Conservation (phyloP, 2,329 filamentous ascomycete species). For the Lasiodiplodia theobromae region DNA sequence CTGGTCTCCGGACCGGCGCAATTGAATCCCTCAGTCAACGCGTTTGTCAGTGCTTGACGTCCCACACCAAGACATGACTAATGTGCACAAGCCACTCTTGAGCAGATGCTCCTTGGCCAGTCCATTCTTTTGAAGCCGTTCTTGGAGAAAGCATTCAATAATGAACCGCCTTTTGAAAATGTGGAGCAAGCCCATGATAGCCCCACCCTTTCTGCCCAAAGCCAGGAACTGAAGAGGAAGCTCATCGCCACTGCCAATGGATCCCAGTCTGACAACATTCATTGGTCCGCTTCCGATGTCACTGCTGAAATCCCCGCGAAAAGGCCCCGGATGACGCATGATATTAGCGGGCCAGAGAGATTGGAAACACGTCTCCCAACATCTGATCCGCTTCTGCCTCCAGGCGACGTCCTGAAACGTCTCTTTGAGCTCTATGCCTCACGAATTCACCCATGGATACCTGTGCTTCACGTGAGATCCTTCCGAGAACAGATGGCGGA, state of each 20-base stretch:
- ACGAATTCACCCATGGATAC: constrained; percentile 46
- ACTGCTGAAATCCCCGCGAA: not conserved
- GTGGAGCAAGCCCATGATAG: not conserved
- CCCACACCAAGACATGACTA: not conserved
- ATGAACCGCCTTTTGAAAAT: constrained; percentile 28
- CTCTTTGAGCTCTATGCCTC: constrained; percentile 43
- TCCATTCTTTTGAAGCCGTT: constrained; percentile 35
- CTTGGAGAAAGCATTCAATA: constrained; percentile 32
- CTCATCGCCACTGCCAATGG: not conserved
- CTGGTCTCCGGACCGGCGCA: constrained; percentile 43
- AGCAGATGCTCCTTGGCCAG: constrained; percentile 35
- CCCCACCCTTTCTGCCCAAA: constrained; percentile 34
- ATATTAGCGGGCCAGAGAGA: not conserved
- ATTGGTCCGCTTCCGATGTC: not conserved
- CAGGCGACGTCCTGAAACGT: constrained; percentile 36
- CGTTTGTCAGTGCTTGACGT: constrained; percentile 29
- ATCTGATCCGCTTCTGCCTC: constrained; percentile 32
- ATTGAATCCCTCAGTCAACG: constrained; percentile 44
- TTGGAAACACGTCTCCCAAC: not conserved
- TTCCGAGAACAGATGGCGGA: constrained; percentile 40
- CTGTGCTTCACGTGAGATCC: constrained; percentile 41
- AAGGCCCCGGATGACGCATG: not conserved
- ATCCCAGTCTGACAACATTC: not conserved
- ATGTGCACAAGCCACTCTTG: constrained; percentile 32
- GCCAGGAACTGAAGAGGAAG: constrained; percentile 33